Evolutionary conservation across 352 stramenopile species (phyloP), one percentile per base, ranked within the genome.

Genomic region (Globisporangium okanoganense): DNA sequence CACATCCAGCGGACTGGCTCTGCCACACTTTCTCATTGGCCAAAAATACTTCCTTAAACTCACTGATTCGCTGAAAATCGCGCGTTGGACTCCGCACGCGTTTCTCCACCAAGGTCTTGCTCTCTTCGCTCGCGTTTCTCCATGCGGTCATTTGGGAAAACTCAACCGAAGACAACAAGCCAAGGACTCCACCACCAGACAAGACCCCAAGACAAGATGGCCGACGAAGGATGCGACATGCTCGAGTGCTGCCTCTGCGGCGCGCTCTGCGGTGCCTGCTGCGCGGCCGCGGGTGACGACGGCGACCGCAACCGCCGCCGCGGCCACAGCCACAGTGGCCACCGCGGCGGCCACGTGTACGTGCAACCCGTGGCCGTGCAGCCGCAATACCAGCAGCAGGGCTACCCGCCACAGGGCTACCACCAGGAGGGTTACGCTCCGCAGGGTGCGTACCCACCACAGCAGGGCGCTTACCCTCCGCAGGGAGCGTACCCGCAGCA

Each of bases 171-270:
- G 51, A 56, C 22, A 59, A 40, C 35, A 44, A 58, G 31, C 40
- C 24, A 22, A 36, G 38, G 35, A 58, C 31, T 14, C n/a, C 4
- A 33, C 25, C 27, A 36, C 47, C 25, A 49, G 10, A 29, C 27
- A 40, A 55, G 27, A 33, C 24, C 3, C 1, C 20, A 47, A 58
- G 33, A 31, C 44, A 61, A 12, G 10, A 62, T 62, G 56, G 56
- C 86, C 73, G 81, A 88, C 49, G 79, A 88, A 61, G 79, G 78
- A 53, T 91, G 82, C 54, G 84, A 93, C 53, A 84, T 90, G 70
- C 75, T 87, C 72, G 81, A 88, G 65, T 90, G 79, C 75, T 87
- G 78, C 64, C 67, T 90, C 62, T 90, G 82, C 71, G 81, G 81
- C 56, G 78, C 79, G 16, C 73, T 90, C 44, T 93, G 84, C 60